Base-by-base conservation (phyloP, 345 rosid genomes). In the Excoecaria agallocha region DNA sequence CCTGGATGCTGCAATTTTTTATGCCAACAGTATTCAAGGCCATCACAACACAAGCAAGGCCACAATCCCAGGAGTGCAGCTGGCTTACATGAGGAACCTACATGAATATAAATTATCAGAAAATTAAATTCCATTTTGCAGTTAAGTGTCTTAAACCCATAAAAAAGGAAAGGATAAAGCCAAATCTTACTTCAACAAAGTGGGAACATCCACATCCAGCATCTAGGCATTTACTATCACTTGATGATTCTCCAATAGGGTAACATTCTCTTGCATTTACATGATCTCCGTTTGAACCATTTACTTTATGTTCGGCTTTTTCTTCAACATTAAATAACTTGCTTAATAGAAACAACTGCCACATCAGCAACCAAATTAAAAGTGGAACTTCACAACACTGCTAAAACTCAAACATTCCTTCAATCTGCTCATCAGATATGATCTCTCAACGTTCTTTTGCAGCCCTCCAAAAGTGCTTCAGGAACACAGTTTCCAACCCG, bases 11-110 rank as follows among this genome's bases (percentile, higher is more conserved):
- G 81, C 90, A 90, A 68, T 72, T 78, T 19, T 76, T 57, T 73
- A 89, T 76, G 70, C 99, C 99, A 79, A 85, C 75, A 0, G 91
- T 83, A 81, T 87, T 88, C 85, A 95, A 85, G 77, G 82, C 90
- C 99, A 95, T 93, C 56, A 84, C 81, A 73, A 91, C 88, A 80
- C 98, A 95, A 81, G 98, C 99, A 61, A 93, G 89, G 41, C 99
- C 99, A 61, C 99, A 93, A 74, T 93, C 99, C 98, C 99, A 93
- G 30, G 93, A 87, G 76, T 78, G 84, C 75, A 89, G 75, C 87
- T 93, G 98, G 70, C 87, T 91, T 71, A 90, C 75, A 69, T 89
- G 97, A 20, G 96, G 93, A 48, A 94, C 95, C 98, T 95, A 83
- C 1, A 19, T 55, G 24, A 19, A 55, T 19, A 9, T 19, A 24